Conservation (phyloP, 768 basidiomycete genomes). For the Naganishia kalamii region DNA sequence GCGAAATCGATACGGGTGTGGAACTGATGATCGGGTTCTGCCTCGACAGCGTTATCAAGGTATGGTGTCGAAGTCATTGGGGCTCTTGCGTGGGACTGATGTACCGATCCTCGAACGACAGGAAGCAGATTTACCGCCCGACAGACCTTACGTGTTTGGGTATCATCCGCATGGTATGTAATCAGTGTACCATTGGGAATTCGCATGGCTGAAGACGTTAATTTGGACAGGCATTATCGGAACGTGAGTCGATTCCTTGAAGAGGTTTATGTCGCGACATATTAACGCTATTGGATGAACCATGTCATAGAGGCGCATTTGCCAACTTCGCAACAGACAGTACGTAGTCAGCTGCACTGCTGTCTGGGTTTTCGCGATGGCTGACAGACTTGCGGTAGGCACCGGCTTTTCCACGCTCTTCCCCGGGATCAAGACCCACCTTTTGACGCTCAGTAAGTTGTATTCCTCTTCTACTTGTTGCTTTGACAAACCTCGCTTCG, state of each 20-base stretch:
- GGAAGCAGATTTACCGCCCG: constrained; percentile 85
- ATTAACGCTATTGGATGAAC: background rate
- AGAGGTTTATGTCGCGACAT: background rate
- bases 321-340: constrained; percentile 96
- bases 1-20: background rate
- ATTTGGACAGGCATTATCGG: constrained; percentile 81
- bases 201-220: constrained; percentile 20
- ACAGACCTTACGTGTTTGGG: constrained; percentile 91
- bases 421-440: constrained; percentile 86
- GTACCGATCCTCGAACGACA: background rate
- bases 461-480: no score
- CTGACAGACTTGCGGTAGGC: constrained; percentile 50
- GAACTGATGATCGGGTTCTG: background rate
- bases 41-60: constrained; percentile 49
- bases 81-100: background rate
- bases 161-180: constrained; percentile 90
- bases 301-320: constrained; percentile 67
- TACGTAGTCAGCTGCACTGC: constrained; percentile 35
- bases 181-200: background rate
- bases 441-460: constrained; percentile 61
- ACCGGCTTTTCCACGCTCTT: constrained; percentile 84
- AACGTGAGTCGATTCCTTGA: constrained; percentile 55
- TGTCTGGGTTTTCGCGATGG: background rate
- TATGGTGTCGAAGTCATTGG: constrained; percentile 29
- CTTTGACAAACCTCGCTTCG: no score